Evolutionary conservation across 495 filamentous ascomycete species (phyloP), one percentile per base, ranked within the genome.

Genomic region (Penicillium canescens): DNA sequence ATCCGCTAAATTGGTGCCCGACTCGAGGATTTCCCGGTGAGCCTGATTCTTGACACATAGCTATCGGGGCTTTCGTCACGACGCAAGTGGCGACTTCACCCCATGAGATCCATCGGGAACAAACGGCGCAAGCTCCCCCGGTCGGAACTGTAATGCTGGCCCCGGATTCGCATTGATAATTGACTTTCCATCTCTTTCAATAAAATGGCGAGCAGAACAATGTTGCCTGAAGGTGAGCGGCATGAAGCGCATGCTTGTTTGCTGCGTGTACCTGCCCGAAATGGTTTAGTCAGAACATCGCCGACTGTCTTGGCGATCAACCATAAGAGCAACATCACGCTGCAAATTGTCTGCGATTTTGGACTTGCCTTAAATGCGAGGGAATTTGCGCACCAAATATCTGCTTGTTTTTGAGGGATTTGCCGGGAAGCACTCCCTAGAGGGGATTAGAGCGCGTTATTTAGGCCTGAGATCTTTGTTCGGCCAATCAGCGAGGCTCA

Each of bases 211-310:
- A 20, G 21, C 39, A 47, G 46, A 31, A 42, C 37, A 52, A 40
- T 31, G 16, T 38, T 6, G 10, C 18, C n/a, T 6, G 13, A 39
- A 18, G 23, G 33, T 50, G n/a, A 47, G 42, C 46, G 26, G 49
- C 33, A 20, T 11, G 7, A 48, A 42, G 20, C 26, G 49, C 42
- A 44, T 44, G 34, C 44, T 47, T 57, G 50, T 46, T 52, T 46
- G 57, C 44, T 60, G 60, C 43, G 21, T 63, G 60, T 57, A 66
- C 63, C 56, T 66, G 36, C 60, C 63, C 28, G 43, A 66, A 63
- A 42, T 13, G 54, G 52, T 18, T 6, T 52, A 52, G 10, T 23
- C 28, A 36, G 35, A 49, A 26, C 40, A 18, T 18, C 18, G 18
- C 18, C 18, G 18, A 35, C 14, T 28, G 46, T 33, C 42, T 42